Conservation (phyloP, 2,329 filamentous ascomycete species). For the Apiospora koreana region DNA sequence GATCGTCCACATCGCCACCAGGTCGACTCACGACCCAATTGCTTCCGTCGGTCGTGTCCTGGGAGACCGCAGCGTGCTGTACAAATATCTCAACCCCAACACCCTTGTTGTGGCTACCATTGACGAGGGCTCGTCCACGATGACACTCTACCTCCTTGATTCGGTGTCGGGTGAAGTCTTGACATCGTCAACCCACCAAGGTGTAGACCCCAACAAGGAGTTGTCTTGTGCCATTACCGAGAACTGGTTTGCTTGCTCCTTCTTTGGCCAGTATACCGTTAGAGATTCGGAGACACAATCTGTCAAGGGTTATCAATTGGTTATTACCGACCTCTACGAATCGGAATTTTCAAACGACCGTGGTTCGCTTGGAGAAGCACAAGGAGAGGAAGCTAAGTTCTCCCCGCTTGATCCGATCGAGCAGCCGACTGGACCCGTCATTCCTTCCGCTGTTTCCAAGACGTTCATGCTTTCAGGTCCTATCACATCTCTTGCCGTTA, state of each 20-base stretch:
- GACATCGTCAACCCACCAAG: slow-evolving; percentile 67
- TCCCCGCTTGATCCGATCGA: slow-evolving; percentile 74
- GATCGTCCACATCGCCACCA: slow-evolving; percentile 67
- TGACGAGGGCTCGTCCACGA: slow-evolving; percentile 56
- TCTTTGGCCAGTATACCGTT: slow-evolving; percentile 64
- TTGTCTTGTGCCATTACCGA: slow-evolving; percentile 82
- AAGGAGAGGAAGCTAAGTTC: slow-evolving; percentile 62
- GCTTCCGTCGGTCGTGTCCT: slow-evolving; percentile 95
- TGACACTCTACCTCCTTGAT: slow-evolving; percentile 80
- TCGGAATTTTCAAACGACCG: slow-evolving; percentile 82
- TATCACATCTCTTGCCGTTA: slow-evolving; percentile 79
- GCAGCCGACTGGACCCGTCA: slow-evolving; percentile 52
- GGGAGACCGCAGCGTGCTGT: slow-evolving; percentile 87
- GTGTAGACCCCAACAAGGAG: slow-evolving; percentile 72
- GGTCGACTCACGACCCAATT: slow-evolving; percentile 78
- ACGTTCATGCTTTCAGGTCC: slow-evolving; percentile 78
- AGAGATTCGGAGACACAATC: slow-evolving; percentile 53
- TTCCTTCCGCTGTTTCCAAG: slow-evolving; percentile 78
- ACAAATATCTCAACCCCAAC: slow-evolving; percentile 96
- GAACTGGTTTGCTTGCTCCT: slow-evolving; percentile 93
- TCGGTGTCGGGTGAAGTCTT: slow-evolving; percentile 82
- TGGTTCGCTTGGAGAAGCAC: slow-evolving; percentile 62
- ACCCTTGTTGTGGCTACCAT: slow-evolving; percentile 73
- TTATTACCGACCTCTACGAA: slow-evolving; percentile 88
- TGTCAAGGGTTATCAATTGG: slow-evolving; percentile 82